phyloP scores from a whole-genome alignment of 305 asterid genomes.

The Solanum hybrid region DNA sequence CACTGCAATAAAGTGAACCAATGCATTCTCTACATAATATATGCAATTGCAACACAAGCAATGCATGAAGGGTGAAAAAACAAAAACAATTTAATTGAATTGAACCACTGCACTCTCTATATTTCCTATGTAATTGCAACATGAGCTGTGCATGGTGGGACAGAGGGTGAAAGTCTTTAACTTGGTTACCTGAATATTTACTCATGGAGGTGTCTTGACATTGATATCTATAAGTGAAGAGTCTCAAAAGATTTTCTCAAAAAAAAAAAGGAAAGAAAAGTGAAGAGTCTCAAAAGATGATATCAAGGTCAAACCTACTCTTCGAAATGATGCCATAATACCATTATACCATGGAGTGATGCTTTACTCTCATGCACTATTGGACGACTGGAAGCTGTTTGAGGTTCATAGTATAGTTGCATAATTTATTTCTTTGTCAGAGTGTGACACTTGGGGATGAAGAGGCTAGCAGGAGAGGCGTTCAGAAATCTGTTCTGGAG shows the following conservation, averaged over 20 bases:
- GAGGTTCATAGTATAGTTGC: background rate
- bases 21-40: background rate
- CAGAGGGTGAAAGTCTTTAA: background rate
- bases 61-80: background rate
- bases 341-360: background rate
- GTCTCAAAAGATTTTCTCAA: background rate
- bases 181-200: background rate
- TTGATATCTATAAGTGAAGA: background rate
- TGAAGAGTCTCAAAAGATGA: background rate
- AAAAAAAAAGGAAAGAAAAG: background rate
- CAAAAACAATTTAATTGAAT: background rate
- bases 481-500: constrained; percentile 85
- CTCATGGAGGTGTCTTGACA: background rate
- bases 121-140: background rate
- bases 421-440: constrained; percentile 30
- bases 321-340: background rate
- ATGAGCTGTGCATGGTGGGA: background rate
- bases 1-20: background rate
- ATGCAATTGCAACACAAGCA: background rate
- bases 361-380: constrained; percentile 3
- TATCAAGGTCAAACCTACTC: background rate
- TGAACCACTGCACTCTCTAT: background rate
- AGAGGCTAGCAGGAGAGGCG: constrained; percentile 95
- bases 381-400: background rate
- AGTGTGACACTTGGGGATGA: constrained; percentile 98